A percentile compares a stretch with the other conserved stretches of the same genome.
Evolutionary conservation across 2,329 filamentous ascomycete species (phyloP).

Genomic region (Paraconiothyrium sp.): DNA sequence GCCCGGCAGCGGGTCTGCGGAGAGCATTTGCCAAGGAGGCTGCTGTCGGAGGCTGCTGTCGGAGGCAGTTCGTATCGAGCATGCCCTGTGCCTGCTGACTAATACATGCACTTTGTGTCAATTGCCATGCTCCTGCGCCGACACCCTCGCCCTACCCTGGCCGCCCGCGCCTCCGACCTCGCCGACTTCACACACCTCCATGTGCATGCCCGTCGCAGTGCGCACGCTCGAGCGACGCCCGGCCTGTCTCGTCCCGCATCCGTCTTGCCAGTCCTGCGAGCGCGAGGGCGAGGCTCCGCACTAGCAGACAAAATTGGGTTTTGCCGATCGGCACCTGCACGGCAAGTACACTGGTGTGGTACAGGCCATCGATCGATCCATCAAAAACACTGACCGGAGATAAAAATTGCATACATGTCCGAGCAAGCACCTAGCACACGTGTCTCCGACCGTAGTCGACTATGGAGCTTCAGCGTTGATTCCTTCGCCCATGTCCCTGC

Average conservation of each 20-base stretch:
- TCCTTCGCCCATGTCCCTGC: background rate
- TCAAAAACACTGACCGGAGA: background rate
- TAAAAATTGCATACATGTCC: background rate
- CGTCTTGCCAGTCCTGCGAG: background rate
- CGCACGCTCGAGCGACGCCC: background rate
- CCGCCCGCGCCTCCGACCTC: background rate
- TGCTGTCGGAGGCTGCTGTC: background rate
- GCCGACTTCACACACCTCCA: background rate
- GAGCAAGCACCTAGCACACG: background rate
- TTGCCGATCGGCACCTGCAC: constrained; percentile 10
- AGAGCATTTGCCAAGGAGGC: background rate
- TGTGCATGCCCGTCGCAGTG: background rate
- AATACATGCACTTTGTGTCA: background rate
- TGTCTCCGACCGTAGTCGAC: background rate
- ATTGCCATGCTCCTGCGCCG: background rate
- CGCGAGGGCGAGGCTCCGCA: background rate
- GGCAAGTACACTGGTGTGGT: background rate
- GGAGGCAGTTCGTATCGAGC: background rate
- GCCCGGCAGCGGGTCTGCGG: background rate
- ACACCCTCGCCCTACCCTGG: background rate
- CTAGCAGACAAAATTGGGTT: background rate
- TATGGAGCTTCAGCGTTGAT: background rate
- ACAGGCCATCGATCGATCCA: background rate
- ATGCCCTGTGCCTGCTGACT: background rate
- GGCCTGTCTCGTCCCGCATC: background rate